Evolutionary conservation across 2,329 filamentous ascomycete genomes (phyloP), one percentile per base, ranked within the genome.

Genomic region (Bisporella sp.): DNA sequence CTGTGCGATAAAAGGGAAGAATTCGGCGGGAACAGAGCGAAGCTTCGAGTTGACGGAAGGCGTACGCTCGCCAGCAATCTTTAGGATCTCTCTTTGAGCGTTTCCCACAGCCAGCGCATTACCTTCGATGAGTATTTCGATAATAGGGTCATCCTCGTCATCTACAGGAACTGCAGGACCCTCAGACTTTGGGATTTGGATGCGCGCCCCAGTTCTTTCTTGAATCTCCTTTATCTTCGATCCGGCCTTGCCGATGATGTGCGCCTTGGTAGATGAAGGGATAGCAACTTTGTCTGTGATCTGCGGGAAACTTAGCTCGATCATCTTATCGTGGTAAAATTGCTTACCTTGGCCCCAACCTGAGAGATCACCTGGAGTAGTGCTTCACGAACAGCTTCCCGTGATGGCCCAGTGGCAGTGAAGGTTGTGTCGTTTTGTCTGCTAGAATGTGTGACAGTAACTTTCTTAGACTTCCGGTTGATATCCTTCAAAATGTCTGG

Each of bases 191-290:
- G 92, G 91, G 53, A 99, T 81, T 66, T 95, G 89, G 63, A 99
- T 91, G 57, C 84, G 84, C 48, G 93, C 92, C 54, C 92, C 91
- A 3, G 90, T 93, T 68, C 87, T 85, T 68, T 92, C 88, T 70
- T 92, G 88, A 48, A 99, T 83, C 44, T 85, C 80, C 71, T 95
- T 92, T 67, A 99, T 95, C 54, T 86, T 92, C 30, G 89, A 81
- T 52, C 95, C 95, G 65, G 87, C 84, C 65, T 89, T 90, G 60
- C 93, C 95, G 66, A 99, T 97, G 69, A 99, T 91, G 69, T 92
- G 86, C 48, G 91, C 82, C 54, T 90, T 84, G 28, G 89, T 82
- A 39, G 89, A 92, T 45, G 85, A 79, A 47, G 92, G 93, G 57
- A 99, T 85, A 2, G 87, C 77, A 45, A 97, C 81, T 57, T 82